Base-by-base conservation (phyloP, 805 yeast genomes). In the Teunomyces panamensis region DNA sequence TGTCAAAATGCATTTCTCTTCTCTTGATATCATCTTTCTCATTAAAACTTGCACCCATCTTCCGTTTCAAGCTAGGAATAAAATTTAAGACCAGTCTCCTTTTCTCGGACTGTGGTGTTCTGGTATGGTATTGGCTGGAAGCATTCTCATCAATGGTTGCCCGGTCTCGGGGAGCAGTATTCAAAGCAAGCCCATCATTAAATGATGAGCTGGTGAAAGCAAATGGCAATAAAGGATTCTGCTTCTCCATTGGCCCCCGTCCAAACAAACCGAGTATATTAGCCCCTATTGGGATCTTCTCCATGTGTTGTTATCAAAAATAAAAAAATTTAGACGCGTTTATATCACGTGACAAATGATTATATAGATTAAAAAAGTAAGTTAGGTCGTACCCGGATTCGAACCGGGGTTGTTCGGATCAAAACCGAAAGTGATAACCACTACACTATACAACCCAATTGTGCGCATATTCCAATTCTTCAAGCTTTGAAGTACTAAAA, bases 321-420 rank as follows among this genome's bases (percentile, higher is more conserved):
- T 20, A 17, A 24, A 2, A 20, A 17, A 8, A 4, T 7, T 6
- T 5, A 37, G 14, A 36, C 26, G 28, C 14, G 26, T 36, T n/a
- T 26, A 14, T 35, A 20, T 17, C 27, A 16, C 39, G 27, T 16
- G 39, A 17, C 6, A 30, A 30, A 30, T 10, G 6, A 30, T 30
- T 30, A 30, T 7, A 9, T 4, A 20, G 24, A 20, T 20, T 20
- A 20, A 17, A 26, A 17, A 26, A 11, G 26, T 7, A 27, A 26
- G 10, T n/a, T 9, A 81, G 86, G 85, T 81, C 87, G 79, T 79
- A 79, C 87, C 86, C 87, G 86, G 86, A 80, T 80, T 82, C 87
- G 87, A 82, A 82, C 87, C 81, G 86, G 86, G 85, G 87, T 82
- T 80, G 82, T 74, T 68, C 79, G 87, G 87, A 82, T 82, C 87